Evolutionary conservation across 257 asterid genomes (phyloP).

Genomic region (Lithospermum erythrorhizon): DNA sequence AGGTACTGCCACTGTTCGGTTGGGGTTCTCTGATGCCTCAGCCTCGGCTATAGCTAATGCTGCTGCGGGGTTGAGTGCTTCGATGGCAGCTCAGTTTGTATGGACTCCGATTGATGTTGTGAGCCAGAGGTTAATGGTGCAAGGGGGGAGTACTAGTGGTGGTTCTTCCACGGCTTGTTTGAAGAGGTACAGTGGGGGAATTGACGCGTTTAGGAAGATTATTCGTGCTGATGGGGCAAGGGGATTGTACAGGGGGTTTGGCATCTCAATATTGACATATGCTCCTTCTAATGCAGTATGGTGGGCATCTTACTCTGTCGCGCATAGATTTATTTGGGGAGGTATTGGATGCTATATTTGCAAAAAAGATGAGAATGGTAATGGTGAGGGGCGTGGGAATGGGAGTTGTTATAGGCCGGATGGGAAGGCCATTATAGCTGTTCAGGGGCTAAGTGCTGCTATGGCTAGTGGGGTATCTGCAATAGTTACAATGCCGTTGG

Average conservation of each 20-base stretch:
- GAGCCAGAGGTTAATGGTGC: constrained; percentile 97
- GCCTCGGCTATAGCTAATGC: constrained; percentile 83
- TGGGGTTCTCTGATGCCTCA: constrained; percentile 68
- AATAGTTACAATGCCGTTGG: constrained; percentile 88
- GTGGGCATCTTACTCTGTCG: constrained; percentile 93
- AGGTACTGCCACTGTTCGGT: constrained; percentile 42
- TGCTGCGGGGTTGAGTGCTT: constrained; percentile 83
- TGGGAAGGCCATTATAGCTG: constrained; percentile 57
- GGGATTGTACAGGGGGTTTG: constrained; percentile 92
- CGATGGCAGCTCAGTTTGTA: constrained; percentile 95
- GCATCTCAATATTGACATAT: constrained; percentile 80
- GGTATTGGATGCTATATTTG: constrained; percentile 40
- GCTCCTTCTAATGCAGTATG: constrained; percentile 98
- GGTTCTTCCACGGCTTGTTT: constrained; percentile 28
- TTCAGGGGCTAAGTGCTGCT: constrained; percentile 87
- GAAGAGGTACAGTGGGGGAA: constrained; percentile 68
- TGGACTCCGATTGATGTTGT: constrained; percentile 97
- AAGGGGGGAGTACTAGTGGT: constrained; percentile 34
- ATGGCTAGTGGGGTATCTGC: constrained; percentile 96
- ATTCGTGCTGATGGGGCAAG: constrained; percentile 47
- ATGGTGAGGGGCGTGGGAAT: constrained; percentile 3
- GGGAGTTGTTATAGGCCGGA: constrained; percentile 50
- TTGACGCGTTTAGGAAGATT: constrained; percentile 80
- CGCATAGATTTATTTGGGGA: constrained; percentile 63
- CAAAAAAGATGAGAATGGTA: constrained; percentile 44